Percentiles rank a stretch among this genome's conserved stretches.
Conservation (phyloP, 352 stramenopile genomes). For the Elongisporangium senticosum region DNA sequence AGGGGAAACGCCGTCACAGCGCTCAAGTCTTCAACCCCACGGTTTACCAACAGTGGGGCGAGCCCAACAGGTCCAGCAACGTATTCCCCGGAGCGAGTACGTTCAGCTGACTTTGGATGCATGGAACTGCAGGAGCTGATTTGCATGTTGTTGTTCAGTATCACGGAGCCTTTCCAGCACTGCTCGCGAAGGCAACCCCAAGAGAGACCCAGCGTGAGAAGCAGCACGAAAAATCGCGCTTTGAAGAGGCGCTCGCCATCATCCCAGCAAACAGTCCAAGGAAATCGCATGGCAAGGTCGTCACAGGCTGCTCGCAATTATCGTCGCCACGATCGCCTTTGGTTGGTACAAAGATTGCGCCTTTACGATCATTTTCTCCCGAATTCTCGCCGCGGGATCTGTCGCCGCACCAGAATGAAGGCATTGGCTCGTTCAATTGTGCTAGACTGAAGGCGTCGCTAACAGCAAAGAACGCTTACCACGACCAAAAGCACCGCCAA, state of each 20-base stretch:
- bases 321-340: background rate
- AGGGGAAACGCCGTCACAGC: constrained; percentile 31
- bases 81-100: constrained; percentile 46
- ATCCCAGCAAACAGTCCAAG: constrained; percentile 3
- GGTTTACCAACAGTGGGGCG: constrained; percentile 18
- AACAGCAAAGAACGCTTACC: background rate
- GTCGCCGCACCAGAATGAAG: background rate
- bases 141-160: constrained; percentile 19
- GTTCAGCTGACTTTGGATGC: constrained; percentile 3
- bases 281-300: background rate
- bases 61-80: constrained; percentile 22
- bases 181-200: constrained; percentile 34
- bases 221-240: constrained; percentile 14
- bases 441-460: background rate
- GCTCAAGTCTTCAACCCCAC: constrained; percentile 41
- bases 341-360: background rate
- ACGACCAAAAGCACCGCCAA: background rate
- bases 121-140: background rate
- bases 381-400: background rate
- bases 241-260: constrained; percentile 24
- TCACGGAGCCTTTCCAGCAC: constrained; percentile 36
- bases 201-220: constrained; percentile 16
- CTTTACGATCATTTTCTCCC: background rate
- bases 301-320: background rate
- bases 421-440: background rate